phyloP scores from a whole-genome alignment of 805 yeast species.

The Helenozyma baotianmanensis region DNA sequence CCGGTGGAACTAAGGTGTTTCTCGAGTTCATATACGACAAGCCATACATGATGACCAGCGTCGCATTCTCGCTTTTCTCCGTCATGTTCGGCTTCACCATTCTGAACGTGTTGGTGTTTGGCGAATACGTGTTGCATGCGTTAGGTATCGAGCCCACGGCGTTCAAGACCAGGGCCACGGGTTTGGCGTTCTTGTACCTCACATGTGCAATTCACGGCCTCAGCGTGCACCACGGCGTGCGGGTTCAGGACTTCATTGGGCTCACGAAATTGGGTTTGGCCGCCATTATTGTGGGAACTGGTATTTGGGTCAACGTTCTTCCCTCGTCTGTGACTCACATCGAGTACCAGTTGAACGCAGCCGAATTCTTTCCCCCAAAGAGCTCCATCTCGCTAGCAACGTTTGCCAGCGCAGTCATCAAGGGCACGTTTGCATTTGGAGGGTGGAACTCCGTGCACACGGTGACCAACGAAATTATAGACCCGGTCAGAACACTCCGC shows the following conservation, averaged over 20 bases:
- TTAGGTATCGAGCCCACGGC: slow-evolving; percentile 38
- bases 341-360: slow-evolving; percentile 37
- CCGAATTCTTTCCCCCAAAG: slow-evolving; percentile 27
- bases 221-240: slow-evolving; percentile 56
- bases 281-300: slow-evolving; percentile 50
- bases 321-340: slow-evolving; percentile 43
- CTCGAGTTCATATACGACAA: slow-evolving; percentile 60
- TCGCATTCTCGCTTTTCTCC: slow-evolving; percentile 45
- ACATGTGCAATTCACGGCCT: slow-evolving; percentile 48
- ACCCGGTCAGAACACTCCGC: slow-evolving; percentile 53
- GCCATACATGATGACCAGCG: slow-evolving; percentile 54
- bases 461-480: slow-evolving; percentile 55
- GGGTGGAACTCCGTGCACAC: slow-evolving; percentile 66
- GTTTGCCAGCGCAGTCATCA: slow-evolving; percentile 51
- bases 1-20: slow-evolving; percentile 74
- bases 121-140: slow-evolving; percentile 51
- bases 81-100: slow-evolving; percentile 53
- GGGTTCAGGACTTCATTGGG: slow-evolving; percentile 60
- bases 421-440: slow-evolving; percentile 54
- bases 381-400: slow-evolving; percentile 38
- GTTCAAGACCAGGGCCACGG: slow-evolving; percentile 28
- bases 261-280: slow-evolving; percentile 53
- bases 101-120: slow-evolving; percentile 56
- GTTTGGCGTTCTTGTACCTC: slow-evolving; percentile 24
- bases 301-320: slow-evolving; percentile 51